Conservation (phyloP, 495 filamentous ascomycete genomes). For the Ascodesmis nigricans region DNA sequence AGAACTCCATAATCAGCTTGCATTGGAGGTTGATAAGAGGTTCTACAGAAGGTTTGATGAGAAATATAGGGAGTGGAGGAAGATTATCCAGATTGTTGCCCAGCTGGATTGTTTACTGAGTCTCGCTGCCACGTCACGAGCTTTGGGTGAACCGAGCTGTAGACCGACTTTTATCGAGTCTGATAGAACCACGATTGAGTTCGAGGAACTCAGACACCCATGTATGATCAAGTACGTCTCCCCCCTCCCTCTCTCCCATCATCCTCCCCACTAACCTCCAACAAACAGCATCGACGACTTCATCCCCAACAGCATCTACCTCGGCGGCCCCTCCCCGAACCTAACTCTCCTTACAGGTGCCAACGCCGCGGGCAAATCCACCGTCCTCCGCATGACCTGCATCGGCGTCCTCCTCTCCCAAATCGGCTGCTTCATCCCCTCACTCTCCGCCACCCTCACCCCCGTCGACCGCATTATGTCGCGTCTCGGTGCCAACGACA, state of each 20-base stretch:
- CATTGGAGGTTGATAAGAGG: conserved; percentile 61
- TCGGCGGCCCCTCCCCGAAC: conserved; percentile 60
- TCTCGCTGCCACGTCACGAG: conserved; percentile 64
- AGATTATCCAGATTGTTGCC: conserved; percentile 63
- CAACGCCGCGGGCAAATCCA: conserved; percentile 96
- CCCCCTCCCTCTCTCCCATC: too few relatives aligned
- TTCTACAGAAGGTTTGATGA: conserved; percentile 78
- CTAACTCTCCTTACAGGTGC: conserved; percentile 89
- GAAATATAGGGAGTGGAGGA: conserved; percentile 70
- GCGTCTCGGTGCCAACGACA: conserved; percentile 91
- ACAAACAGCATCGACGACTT: conserved; percentile 62
- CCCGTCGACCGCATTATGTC: conserved; percentile 97
- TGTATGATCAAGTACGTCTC: conserved; percentile 51
- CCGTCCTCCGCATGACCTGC: conserved; percentile 92
- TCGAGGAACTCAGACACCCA: conserved; percentile 79
- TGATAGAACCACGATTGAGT: conserved; percentile 67
- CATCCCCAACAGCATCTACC: conserved; percentile 83
- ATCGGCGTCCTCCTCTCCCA: conserved; percentile 98
- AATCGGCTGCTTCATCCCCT: conserved; percentile 83
- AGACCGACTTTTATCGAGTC: conserved; percentile 61
- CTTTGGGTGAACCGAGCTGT: conserved; percentile 70
- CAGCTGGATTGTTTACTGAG: conserved; percentile 91
- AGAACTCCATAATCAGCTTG: conserved; percentile 81
- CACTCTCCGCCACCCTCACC: conserved; percentile 60
- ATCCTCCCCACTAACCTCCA: conserved; percentile 1